Percentiles rank a stretch among this genome's conserved stretches.
Evolutionary conservation across 2,329 filamentous ascomycete species (phyloP).

Genomic region (Ophiostoma sp.): DNA sequence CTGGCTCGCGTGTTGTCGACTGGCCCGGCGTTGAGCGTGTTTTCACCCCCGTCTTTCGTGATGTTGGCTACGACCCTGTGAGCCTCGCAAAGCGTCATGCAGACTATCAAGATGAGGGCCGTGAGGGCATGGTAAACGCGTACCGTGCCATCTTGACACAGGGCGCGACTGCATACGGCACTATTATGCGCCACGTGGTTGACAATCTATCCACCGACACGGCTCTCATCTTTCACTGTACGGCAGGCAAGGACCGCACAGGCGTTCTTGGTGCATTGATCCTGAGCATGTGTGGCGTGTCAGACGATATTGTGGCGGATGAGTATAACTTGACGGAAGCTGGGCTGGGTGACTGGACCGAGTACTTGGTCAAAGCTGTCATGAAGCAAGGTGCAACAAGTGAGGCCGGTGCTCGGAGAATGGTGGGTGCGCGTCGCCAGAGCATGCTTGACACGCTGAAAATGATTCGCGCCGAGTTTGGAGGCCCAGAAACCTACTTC

Average conservation of each 20-base stretch:
- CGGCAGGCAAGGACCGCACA: constrained; percentile 72
- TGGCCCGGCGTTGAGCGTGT: constrained; percentile 50
- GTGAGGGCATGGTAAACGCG: constrained; percentile 31
- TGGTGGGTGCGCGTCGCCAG: constrained; percentile 45
- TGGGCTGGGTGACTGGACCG: constrained; percentile 52
- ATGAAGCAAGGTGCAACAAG: constrained; percentile 46
- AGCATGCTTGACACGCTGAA: constrained; percentile 46
- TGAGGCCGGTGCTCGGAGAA: constrained; percentile 40
- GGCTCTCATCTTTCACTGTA: constrained; percentile 55
- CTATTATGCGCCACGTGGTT: constrained; percentile 47
- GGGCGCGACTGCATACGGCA: constrained; percentile 40
- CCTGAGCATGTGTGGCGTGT: constrained; percentile 58
- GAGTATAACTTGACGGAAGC: constrained; percentile 65
- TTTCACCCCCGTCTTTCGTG: constrained; percentile 61
- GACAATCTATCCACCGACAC: constrained; percentile 23
- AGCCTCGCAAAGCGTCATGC: constrained; percentile 55
- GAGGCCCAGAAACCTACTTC: constrained; percentile 60
- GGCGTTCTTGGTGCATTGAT: constrained; percentile 64
- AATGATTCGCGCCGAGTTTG: constrained; percentile 56
- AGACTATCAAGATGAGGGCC: constrained; percentile 53
- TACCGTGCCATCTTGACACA: constrained; percentile 54
- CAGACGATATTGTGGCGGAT: constrained; percentile 52
- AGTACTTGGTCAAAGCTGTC: constrained; percentile 47
- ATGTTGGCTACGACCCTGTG: constrained; percentile 58
- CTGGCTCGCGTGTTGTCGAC: constrained; percentile 35